phyloP scores from a whole-genome alignment of 768 basidiomycete genomes.

The Psilocybe azurescens region DNA sequence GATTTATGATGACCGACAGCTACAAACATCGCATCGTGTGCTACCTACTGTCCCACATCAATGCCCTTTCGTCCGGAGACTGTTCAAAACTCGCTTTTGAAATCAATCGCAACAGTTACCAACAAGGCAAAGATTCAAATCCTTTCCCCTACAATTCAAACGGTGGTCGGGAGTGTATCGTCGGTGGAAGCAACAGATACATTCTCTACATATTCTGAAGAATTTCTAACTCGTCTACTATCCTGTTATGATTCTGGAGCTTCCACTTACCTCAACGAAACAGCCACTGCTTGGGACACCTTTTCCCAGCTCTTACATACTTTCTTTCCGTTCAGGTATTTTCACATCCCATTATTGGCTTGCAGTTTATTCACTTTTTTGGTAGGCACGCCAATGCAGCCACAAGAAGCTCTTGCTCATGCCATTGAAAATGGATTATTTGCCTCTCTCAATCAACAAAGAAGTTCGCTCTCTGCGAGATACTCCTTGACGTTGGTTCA shows the following conservation, averaged over 20 bases:
- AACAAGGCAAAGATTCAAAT: constrained; percentile 55
- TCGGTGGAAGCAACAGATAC: constrained; percentile 17
- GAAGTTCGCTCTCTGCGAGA: constrained; percentile 57
- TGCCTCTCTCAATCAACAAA: constrained; percentile 50
- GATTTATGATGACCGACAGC: constrained; percentile 39
- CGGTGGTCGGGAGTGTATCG: constrained; percentile 30
- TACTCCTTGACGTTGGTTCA: constrained; percentile 59
- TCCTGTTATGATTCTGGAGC: constrained; percentile 59
- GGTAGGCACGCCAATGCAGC: constrained; percentile 44
- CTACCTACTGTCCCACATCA: constrained; percentile 81
- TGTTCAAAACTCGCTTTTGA: constrained; percentile 61
- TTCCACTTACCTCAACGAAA: constrained; percentile 48
- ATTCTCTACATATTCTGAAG: constrained; percentile 29
- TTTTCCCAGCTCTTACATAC: constrained; percentile 49
- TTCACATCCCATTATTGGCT: background rate
- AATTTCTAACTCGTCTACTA: constrained; percentile 46
- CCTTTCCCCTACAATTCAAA: constrained; percentile 62
- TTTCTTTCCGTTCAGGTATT: constrained; percentile 54
- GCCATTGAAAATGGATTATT: constrained; percentile 64
- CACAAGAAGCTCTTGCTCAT: constrained; percentile 46
- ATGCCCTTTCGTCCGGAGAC: constrained; percentile 54
- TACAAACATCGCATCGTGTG: constrained; percentile 76
- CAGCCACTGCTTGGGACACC: constrained; percentile 51
- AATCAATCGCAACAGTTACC: constrained; percentile 47
- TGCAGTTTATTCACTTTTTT: background rate